These are phyloP conservation scores for Phlebopus sp. DNA, from an alignment of 1,284 basidiomycete species.

Conservation along the genomic window DNA sequence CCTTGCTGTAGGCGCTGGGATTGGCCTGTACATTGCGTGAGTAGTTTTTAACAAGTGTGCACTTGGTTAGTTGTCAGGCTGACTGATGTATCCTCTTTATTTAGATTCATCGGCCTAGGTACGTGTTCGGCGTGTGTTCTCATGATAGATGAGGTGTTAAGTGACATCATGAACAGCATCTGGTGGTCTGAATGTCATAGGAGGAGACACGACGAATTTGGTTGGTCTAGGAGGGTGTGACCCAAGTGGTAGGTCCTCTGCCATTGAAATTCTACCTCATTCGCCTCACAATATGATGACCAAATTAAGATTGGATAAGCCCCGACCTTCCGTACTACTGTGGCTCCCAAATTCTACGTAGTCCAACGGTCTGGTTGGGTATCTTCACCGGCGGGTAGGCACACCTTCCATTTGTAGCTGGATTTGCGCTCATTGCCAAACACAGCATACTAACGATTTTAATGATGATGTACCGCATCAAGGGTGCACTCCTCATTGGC, in stretches of 20 bases:
- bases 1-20: constrained; percentile 82
- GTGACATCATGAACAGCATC: constrained; percentile 39
- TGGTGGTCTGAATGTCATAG: constrained; percentile 73
- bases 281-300: neutral
- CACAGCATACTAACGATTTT: constrained; percentile 71
- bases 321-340: constrained; percentile 59
- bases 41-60: constrained; percentile 20
- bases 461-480: constrained; percentile 83
- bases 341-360: constrained; percentile 62
- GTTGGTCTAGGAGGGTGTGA: constrained; percentile 82
- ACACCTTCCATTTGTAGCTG: constrained; percentile 1
- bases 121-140: neutral
- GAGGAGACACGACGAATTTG: constrained; percentile 69
- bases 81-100: constrained; percentile 11
- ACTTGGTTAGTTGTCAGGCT: neutral
- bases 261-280: neutral
- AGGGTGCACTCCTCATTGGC: constrained; percentile 80
- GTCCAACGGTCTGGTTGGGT: constrained; percentile 85
- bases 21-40: constrained; percentile 81
- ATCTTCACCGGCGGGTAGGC: constrained; percentile 80
- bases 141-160: constrained; percentile 1
- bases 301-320: constrained; percentile 33
- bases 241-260: constrained; percentile 40
- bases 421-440: constrained; percentile 13
- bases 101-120: constrained; percentile 65